Evolutionary conservation across 495 filamentous ascomycete genomes (phyloP), one percentile per base, ranked within the genome.

Genomic region (Alectoria sarmentosa): DNA sequence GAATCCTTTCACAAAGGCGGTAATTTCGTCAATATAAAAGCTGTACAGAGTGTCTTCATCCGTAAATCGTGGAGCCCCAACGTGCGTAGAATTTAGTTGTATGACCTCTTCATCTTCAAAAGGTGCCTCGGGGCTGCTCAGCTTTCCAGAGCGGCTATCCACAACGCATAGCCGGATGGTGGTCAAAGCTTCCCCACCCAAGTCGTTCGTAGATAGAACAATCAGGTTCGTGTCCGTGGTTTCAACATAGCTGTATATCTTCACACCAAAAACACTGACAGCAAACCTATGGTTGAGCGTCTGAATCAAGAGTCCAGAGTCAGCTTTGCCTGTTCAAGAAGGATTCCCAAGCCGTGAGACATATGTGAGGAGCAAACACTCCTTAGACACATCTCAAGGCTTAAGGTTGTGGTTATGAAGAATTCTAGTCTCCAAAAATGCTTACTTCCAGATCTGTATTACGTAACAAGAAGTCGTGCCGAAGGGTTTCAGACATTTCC

Each of bases 181-280:
- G 17, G 67, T 76, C 9, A 66, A 66, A 1, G 69, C 70, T 23
- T 77, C 74, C 0, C 67, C 61, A 65, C 79, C 76, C 21, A 65
- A 62, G 11, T 70, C 61, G 15, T 59, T 60, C 5, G 63, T 64
- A 19, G 69, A 52, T 8, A 76, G 62, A 26, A 83, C 77, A 7
- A 79, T 79, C 44, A 88, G 73, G 11, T 77, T 75, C 0, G 85
- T 86, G 66, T 89, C 86, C 4, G 80, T 70, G 1, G 83, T 88
- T 69, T 88, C 86, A 41, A 85, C 82, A 37, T 88, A 86, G 6
- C 84, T 83, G 82, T 84, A 88, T n/a, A 89, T 74, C 57, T 83
- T 84, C 54, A 88, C 76, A 60, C 88, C 86, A 44, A 82, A 80
- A 3, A 83, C 81, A 21, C 86, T 78, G 10, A 80, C 76, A 63